phyloP scores from a whole-genome alignment of 306 rosid species.

The Cicer judaicum region DNA sequence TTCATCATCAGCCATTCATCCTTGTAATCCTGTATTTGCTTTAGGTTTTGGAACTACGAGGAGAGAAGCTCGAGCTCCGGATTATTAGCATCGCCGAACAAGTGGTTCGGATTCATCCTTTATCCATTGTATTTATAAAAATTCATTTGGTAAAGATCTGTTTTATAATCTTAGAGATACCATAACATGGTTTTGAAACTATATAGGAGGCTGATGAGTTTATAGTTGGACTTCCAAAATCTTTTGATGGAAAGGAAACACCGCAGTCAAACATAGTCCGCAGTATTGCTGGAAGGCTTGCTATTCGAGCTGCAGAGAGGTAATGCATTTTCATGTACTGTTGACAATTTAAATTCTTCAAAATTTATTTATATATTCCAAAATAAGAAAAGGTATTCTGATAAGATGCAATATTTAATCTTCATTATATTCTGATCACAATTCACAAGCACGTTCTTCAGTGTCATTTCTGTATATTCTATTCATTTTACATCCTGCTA shows the following conservation, averaged over 20 bases:
- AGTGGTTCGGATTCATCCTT: constrained; percentile 49
- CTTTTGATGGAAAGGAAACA: constrained; percentile 80
- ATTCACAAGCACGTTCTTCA: constrained; percentile 16
- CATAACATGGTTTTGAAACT: constrained; percentile 27
- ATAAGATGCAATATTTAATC: constrained; percentile 10
- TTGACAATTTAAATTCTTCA: constrained; percentile 13
- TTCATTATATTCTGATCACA: constrained; percentile 18
- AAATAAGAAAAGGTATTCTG: not conserved
- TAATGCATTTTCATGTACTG: constrained; percentile 24
- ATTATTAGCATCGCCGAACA: constrained; percentile 76
- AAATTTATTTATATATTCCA: constrained; percentile 27
- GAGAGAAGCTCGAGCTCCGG: constrained; percentile 79
- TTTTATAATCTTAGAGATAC: not conserved
- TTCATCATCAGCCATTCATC: constrained; percentile 11
- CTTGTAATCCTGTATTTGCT: constrained; percentile 38
- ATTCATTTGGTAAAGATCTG: constrained; percentile 1
- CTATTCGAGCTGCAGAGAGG: constrained; percentile 86
- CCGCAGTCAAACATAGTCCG: constrained; percentile 86
- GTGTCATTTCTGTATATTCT: constrained; percentile 5
- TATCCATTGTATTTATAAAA: not conserved
- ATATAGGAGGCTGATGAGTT: constrained; percentile 91
- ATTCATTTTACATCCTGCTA: constrained; percentile 27
- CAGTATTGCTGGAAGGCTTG: constrained; percentile 81
- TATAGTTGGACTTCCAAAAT: constrained; percentile 85
- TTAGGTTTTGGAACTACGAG: constrained; percentile 86